Base-by-base conservation (phyloP, 2,329 filamentous ascomycete genomes). In the Calonectria pauciramosa region DNA sequence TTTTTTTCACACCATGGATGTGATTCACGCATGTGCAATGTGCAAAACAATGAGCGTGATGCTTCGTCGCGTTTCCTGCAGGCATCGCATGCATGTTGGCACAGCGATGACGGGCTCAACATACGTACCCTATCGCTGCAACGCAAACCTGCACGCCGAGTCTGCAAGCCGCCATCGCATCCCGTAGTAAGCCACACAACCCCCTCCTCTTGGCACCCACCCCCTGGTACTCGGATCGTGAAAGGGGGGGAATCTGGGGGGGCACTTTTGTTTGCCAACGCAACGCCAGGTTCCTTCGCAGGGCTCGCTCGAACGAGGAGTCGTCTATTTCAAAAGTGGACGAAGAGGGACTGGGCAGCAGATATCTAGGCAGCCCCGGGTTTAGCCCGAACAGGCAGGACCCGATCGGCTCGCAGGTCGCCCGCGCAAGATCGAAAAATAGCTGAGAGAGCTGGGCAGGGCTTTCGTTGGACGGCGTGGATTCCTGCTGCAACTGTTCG, bases 81-180 rank as follows among this genome's bases (percentile, higher is more conserved):
- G 34, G 26, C 54, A 54, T 66, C 44, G 23, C 63, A 68, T 71
- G 63, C 69, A 72, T 49, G 69, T 41, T 63, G 23, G 67, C 30
- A 63, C 54, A 60, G 30, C 54, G 14, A 70, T 38, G 14, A 44
- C 23, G 16, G 18, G 16, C 54, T 34, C 54, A 64, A 64, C 52
- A 10, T 64, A 13, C 52, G 16, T 64, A 13, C 28, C 41, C 16
- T n/a, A 44, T 28, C 20, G 26, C 44, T 52, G 60, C 60, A 47
- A 70, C 54, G 54, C 20, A 70, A 70, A 56, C 49, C 32, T 70
- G 54, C 41, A 60, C 65, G 65, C 38, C 23, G 36, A 20, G 23
- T 36, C 26, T 26, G 64, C 56, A 32, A 18, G 71, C 26, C 28
- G 38, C 34, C 51, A 38, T 71, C 34, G 41, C 64, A 59, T 51